Evolutionary conservation across 345 rosid genomes (phyloP).

Genomic region (Syzygium grande): DNA sequence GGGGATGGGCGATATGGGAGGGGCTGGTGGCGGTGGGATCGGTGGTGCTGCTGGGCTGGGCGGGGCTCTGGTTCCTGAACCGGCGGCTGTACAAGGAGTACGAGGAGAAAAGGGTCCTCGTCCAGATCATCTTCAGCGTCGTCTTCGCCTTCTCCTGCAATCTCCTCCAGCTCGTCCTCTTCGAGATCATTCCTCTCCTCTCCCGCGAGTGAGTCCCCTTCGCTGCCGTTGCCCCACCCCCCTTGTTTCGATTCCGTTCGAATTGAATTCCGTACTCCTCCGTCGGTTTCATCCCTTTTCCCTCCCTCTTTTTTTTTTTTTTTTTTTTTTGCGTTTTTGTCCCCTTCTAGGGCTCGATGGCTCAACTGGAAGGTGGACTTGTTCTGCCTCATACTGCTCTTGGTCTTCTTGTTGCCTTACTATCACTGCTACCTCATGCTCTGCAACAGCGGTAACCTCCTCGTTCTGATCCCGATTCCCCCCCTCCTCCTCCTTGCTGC

Average conservation of each 20-base stretch:
- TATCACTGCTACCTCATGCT: conserved; percentile 99
- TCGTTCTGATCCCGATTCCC: background rate
- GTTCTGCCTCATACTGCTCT: conserved; percentile 77
- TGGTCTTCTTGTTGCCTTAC: conserved; percentile 92
- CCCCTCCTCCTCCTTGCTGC: background rate
- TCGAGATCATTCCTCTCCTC: conserved; percentile 89
- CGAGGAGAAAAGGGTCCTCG: conserved; percentile 85
- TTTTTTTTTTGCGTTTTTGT: background rate
- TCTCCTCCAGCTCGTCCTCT: conserved; percentile 89
- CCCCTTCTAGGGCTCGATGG: conserved; percentile 66
- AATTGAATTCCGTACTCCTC: background rate
- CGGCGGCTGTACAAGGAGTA: conserved; percentile 86
- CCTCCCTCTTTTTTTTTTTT: background rate
- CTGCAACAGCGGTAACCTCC: conserved; percentile 60
- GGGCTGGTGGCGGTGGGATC: conserved; percentile 60
- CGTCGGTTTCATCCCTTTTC: background rate
- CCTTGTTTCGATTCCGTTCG: background rate
- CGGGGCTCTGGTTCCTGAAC: conserved; percentile 89
- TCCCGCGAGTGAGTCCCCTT: conserved; percentile 53
- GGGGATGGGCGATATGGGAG: conserved; percentile 66
- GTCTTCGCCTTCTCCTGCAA: conserved; percentile 96
- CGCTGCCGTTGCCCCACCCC: background rate
- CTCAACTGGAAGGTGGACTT: conserved; percentile 96
- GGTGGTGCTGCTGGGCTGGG: conserved; percentile 61
- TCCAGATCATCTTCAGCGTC: conserved; percentile 90